Conservation (phyloP, 2,329 filamentous ascomycete genomes). For the Exophiala sp. region DNA sequence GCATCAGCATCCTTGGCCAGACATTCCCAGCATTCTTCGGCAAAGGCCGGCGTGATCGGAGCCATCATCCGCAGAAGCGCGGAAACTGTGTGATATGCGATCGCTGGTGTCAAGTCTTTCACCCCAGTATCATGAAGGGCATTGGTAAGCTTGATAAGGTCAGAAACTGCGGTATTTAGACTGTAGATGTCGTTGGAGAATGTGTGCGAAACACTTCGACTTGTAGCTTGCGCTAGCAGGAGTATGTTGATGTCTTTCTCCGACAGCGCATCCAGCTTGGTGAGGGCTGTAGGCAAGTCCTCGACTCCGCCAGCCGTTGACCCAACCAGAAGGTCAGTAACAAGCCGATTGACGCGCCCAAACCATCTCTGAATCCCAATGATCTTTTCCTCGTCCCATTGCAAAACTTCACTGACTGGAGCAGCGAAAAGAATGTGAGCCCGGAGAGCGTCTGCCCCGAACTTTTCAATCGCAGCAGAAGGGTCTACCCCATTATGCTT, state of each 20-base stretch:
- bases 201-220: slow-evolving; percentile 60
- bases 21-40: slow-evolving; percentile 75
- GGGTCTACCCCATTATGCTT: slow-evolving; percentile 91
- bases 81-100: slow-evolving; percentile 39
- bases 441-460: slow-evolving; percentile 76
- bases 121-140: slow-evolving; percentile 38
- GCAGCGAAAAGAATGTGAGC: slow-evolving; percentile 88
- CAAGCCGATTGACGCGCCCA: slow-evolving; percentile 57
- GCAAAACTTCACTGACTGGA: slow-evolving; percentile 72
- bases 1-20: slow-evolving; percentile 39
- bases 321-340: slow-evolving; percentile 32
- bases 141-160: slow-evolving; percentile 78
- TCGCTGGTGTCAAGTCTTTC: slow-evolving; percentile 41
- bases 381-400: slow-evolving; percentile 83
- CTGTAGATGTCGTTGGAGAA: slow-evolving; percentile 66
- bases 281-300: slow-evolving; percentile 10
- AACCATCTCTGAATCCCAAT: slow-evolving; percentile 78
- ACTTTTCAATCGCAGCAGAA: slow-evolving; percentile 60
- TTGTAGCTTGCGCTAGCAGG: slow-evolving; percentile 61
- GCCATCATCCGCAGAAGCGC: slow-evolving; percentile 66
- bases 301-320: slow-evolving; percentile 37
- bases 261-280: slow-evolving; percentile 27
- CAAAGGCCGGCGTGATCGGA: slow-evolving; percentile 71
- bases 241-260: slow-evolving; percentile 48
- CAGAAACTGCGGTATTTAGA: slow-evolving; percentile 76